A percentile compares a stretch with the other conserved stretches of the same genome.
phyloP scores from a whole-genome alignment of 768 basidiomycete species.

The Piloderma croceum region DNA sequence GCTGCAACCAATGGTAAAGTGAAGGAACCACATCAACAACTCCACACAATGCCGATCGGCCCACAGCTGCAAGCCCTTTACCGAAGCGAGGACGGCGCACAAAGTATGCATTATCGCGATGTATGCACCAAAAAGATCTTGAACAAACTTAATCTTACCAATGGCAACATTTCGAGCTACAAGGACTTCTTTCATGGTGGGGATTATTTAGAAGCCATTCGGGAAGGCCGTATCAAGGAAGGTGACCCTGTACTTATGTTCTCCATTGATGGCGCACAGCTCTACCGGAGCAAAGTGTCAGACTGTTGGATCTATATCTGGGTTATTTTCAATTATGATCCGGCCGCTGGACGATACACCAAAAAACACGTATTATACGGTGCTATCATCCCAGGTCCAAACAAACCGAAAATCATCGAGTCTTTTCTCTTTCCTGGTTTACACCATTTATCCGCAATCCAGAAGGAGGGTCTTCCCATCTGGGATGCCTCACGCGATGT shows the following conservation, averaged over 20 bases:
- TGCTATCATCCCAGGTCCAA: constrained; percentile 27
- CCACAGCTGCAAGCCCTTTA: constrained; percentile 39
- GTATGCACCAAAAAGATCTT: constrained; percentile 12
- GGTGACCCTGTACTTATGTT: constrained; percentile 32
- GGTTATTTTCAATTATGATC: constrained; percentile 27
- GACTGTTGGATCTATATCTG: constrained; percentile 41
- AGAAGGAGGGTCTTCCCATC: constrained; percentile 25
- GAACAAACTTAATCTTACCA: constrained; percentile 14
- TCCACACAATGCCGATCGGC: constrained; percentile 35
- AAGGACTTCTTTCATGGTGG: constrained; percentile 27
- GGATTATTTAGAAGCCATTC: constrained; percentile 21
- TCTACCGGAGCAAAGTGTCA: constrained; percentile 37
- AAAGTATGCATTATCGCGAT: constrained; percentile 24
- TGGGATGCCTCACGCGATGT: constrained; percentile 24
- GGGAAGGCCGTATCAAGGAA: constrained; percentile 10
- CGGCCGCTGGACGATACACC: constrained; percentile 26
- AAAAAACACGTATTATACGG: constrained; percentile 28
- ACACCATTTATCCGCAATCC: constrained; percentile 27
- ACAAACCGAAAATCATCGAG: constrained; percentile 29
- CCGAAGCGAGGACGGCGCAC: constrained; percentile 14
- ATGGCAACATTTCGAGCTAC: constrained; percentile 9
- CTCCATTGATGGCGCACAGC: constrained; percentile 38
- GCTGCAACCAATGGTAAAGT: constrained; percentile 11
- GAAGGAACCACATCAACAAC: constrained; percentile 27
- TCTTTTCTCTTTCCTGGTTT: constrained; percentile 31